A percentile compares a stretch with the other conserved stretches of the same genome.
phyloP scores from a whole-genome alignment of 2,329 filamentous ascomycete species.

The Zopfia rhizophila region DNA sequence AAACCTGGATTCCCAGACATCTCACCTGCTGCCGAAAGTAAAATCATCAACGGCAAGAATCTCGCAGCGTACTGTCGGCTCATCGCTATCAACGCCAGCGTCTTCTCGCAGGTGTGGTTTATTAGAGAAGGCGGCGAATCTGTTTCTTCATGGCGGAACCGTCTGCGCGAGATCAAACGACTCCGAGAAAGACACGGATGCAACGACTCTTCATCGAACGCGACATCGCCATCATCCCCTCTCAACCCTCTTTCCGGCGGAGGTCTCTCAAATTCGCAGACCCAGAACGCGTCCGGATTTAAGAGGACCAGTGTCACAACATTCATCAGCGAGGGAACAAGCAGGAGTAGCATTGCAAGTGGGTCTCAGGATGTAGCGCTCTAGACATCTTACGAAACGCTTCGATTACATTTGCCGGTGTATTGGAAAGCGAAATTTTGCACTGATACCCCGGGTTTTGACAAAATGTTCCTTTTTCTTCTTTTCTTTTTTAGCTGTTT shows the following conservation, averaged over 20 bases:
- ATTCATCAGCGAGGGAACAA: conserved; percentile 49
- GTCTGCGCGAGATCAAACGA: conserved; percentile 84
- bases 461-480: no score
- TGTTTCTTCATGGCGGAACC: conserved; percentile 87
- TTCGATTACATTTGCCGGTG: no score
- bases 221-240: conserved; percentile 36
- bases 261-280: conserved; percentile 36
- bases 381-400: no score
- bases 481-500: no score
- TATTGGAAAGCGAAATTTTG: no score
- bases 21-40: conserved; percentile 87
- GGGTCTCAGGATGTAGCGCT: conserved; percentile 40
- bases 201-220: conserved; percentile 18
- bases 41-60: conserved; percentile 85
- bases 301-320: conserved; percentile 49
- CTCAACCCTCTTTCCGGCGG: conserved; percentile 20
- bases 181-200: conserved; percentile 71
- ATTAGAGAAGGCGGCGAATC: conserved; percentile 81
- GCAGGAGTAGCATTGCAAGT: conserved; percentile 49
- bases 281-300: conserved; percentile 41
- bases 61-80: conserved; percentile 88
- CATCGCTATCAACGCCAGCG: conserved; percentile 89
- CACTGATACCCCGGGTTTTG: no score
- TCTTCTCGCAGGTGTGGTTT: conserved; percentile 92
- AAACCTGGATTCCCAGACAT: conserved; percentile 91